phyloP scores from a whole-genome alignment of 2,329 filamentous ascomycete genomes.

The Nemania diffusa region DNA sequence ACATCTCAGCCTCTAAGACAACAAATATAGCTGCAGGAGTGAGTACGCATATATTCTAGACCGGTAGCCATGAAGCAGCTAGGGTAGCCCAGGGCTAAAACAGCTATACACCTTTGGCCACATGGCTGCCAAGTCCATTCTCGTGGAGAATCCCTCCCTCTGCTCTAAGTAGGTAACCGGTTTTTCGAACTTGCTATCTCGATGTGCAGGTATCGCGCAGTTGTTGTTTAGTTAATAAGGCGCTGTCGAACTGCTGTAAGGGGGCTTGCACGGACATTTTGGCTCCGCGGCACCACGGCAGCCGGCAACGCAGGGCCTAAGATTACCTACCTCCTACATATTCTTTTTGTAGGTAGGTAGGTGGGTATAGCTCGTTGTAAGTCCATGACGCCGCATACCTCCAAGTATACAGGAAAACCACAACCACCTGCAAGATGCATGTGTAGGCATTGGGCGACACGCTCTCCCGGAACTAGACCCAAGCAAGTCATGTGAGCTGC shows the following conservation, averaged over 20 bases:
- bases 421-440: neutral
- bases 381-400: too few relatives aligned
- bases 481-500: conserved; percentile 1
- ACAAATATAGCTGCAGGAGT: neutral
- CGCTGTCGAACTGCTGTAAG: conserved; percentile 20
- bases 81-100: neutral
- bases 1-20: neutral
- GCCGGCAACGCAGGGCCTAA: neutral
- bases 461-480: conserved; percentile 3
- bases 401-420: too few relatives aligned
- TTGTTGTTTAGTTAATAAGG: conserved; percentile 15
- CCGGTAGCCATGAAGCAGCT: neutral
- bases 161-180: too few relatives aligned
- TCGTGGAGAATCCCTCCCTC: neutral
- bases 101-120: conserved; percentile 1
- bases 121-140: neutral
- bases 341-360: neutral
- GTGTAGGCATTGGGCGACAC: neutral
- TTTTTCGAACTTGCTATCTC: neutral
- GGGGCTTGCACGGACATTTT: conserved; percentile 27
- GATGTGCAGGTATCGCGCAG: conserved; percentile 15
- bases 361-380: neutral
- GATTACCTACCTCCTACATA: too few relatives aligned
- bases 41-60: neutral
- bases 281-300: conserved; percentile 28